Percentiles rank a stretch among this genome's conserved stretches.
Evolutionary conservation across 768 basidiomycete species (phyloP).

Genomic region (Suillus fuscotomentosus): DNA sequence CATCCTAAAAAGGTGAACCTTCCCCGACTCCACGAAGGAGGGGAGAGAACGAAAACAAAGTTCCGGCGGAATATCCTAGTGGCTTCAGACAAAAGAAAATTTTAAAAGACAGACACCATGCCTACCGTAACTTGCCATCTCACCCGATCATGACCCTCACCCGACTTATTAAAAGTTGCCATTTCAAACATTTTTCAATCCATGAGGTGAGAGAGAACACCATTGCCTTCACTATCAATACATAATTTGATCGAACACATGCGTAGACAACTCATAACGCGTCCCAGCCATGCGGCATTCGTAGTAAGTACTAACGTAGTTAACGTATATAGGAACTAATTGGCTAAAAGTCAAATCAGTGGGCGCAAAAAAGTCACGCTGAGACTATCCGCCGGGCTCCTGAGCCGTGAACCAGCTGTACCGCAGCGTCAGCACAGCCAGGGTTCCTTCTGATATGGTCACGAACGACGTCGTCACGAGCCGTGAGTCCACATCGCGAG

Average conservation of each 20-base stretch:
- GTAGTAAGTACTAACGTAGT: neutral
- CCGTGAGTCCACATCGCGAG: neutral
- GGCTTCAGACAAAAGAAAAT: neutral
- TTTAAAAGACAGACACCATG: neutral
- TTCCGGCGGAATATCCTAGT: neutral
- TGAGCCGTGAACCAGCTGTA: neutral
- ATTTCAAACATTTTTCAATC: neutral
- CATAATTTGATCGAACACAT: neutral
- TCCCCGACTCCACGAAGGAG: no score
- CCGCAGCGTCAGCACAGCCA: neutral
- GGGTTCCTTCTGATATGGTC: neutral
- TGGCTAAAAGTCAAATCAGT: neutral
- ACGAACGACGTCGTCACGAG: neutral
- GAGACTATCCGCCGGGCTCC: neutral
- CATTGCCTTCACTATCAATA: neutral
- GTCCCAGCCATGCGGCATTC: neutral
- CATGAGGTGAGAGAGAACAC: neutral
- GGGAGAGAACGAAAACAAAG: neutral
- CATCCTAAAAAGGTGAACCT: neutral
- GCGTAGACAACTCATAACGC: neutral
- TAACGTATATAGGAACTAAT: constrained; percentile 6
- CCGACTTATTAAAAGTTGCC: neutral
- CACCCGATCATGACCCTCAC: neutral
- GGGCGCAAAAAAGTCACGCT: neutral
- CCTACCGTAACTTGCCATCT: neutral